Evolutionary conservation across 129 eudicot genomes (phyloP), one percentile per base, ranked within the genome.

Genomic region (Escallonia rubra): DNA sequence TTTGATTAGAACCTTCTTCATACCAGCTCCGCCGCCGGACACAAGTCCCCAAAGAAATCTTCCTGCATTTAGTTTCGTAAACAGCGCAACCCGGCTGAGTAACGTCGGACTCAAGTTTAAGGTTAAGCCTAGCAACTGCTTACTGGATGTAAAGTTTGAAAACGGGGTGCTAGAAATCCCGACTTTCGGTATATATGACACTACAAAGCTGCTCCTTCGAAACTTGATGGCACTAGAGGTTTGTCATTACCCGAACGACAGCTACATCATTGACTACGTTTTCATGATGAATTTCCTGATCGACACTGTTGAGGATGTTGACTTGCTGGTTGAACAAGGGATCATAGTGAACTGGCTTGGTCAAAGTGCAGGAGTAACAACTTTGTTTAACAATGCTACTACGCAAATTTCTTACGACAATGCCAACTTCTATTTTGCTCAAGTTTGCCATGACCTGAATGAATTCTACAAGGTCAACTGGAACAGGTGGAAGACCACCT

Each of bases 131-230:
- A 55, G 43, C 23, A 41, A 63, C 13, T 14, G 41, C 15, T 55
- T 55, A 3, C 59, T 75, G 15, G 52, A 69, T 56, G 55, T 75
- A 48, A 42, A 16, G 9, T 75, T 41, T 45, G 7, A 6, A 0
- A 63, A 15, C 4, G 75, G 74, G 13, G 64, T 60, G 48, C 41
- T 75, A n/a, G 3, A 54, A 41, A 61, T 75, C 9, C 80, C 74
- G 0, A 23, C 52, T 12, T 4, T 75, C 2, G 16, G 8, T 43
- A 6, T 75, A 14, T 9, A 38, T 13, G 41, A 61, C 16, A 3
- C 23, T 48, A 57, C 74, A 1, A 69, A 75, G 38, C 23, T 39
- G 34, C 39, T 60, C 6, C 53, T 75, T 4, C 52, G 68, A 38
- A 75, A 68, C 64, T 4, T 75, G 23, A 48, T 68, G 3, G 64